Evolutionary conservation across 495 filamentous ascomycete species (phyloP), one percentile per base, ranked within the genome.

Genomic region (Cercophora newfieldiana): DNA sequence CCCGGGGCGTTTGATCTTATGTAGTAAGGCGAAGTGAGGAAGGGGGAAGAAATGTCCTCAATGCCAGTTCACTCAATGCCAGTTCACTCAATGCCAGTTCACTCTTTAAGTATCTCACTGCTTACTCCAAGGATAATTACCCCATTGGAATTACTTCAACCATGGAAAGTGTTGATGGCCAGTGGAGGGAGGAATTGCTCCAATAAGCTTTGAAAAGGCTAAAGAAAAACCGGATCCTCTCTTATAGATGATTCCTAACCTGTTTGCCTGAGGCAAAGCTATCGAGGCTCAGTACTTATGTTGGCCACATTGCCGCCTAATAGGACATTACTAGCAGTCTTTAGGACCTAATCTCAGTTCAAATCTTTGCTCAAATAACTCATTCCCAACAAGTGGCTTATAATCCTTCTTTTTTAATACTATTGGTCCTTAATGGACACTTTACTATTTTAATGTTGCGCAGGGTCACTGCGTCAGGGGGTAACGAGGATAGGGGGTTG

Each of bases 11-110:
- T 55, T 55, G 24, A 55, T 55, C 12, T 55, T 55, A 55, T 55
- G 24, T 55, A 55, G 51, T 55, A 26, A 55, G 22, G 51, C 51
- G 51, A 55, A 55, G 51, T 55, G 51, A 55, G 19, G 51, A 55
- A 55, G 22, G 51, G 51, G 51, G 22, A 56, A 28, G 53, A 56
- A 56, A 28, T 24, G 53, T 56, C 53, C 53, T 56, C 25, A 28
- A 56, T 56, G 8, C 53, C 53, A 56, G 53, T 56, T 28, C 25
- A 28, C 53, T 56, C 53, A 10, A 10, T 56, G 8, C 53, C 53
- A 56, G 53, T 56, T 28, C 25, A 28, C 53, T 56, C 53, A 10
- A 10, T 56, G n/a, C n/a, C n/a, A 56, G 12, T 28, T 56, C 5
- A 56, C 5, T 4, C 48, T 51, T 51, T 51, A 51, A 51, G 48